Conservation (phyloP, 805 yeast species). For the Hanseniaspora occidentalis region DNA sequence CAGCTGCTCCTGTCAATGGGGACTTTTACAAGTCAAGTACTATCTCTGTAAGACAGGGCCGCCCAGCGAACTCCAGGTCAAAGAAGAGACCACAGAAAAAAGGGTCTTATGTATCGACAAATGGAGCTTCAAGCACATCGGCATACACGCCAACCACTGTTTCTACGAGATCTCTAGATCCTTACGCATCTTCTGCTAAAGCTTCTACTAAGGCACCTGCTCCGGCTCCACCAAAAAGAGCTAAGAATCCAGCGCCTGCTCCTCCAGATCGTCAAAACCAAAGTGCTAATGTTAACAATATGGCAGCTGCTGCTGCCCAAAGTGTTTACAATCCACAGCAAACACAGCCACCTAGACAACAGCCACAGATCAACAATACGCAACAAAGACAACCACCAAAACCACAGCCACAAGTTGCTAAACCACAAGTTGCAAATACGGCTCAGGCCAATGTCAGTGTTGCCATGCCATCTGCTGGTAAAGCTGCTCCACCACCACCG, state of each 20-base stretch:
- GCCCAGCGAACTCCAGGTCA: conserved; percentile 59
- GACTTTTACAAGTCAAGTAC: conserved; percentile 84
- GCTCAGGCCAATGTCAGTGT: conserved; percentile 6
- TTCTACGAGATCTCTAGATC: conserved; percentile 19
- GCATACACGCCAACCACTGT: conserved; percentile 10
- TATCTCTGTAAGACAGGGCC: conserved; percentile 69
- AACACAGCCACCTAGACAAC: conserved; percentile 42
- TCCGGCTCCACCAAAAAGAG: conserved; percentile 16
- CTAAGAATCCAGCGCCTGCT: conserved; percentile 26
- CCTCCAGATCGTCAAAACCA: conserved; percentile 19
- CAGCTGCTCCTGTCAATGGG: conserved; percentile 48
- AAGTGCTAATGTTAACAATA: conserved; percentile 13
- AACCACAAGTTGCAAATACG: conserved; percentile 16
- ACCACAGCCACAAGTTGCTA: conserved; percentile 10
- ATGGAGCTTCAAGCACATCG: conserved; percentile 57
- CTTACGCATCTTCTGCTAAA: too few relatives aligned
- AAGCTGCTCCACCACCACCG: conserved; percentile 53
- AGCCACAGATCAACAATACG: conserved; percentile 2
- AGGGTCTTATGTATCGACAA: conserved; percentile 29
- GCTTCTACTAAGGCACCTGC: conserved; percentile 13
- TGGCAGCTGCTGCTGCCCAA: conserved; percentile 31
- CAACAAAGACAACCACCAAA: conserved; percentile 11
- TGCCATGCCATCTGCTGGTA: conserved; percentile 14
- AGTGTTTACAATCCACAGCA: conserved; percentile 21
- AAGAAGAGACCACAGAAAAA: conserved; percentile 64